Conservation (phyloP, 2,329 filamentous ascomycete species). For the Ceratocystis papillata region DNA sequence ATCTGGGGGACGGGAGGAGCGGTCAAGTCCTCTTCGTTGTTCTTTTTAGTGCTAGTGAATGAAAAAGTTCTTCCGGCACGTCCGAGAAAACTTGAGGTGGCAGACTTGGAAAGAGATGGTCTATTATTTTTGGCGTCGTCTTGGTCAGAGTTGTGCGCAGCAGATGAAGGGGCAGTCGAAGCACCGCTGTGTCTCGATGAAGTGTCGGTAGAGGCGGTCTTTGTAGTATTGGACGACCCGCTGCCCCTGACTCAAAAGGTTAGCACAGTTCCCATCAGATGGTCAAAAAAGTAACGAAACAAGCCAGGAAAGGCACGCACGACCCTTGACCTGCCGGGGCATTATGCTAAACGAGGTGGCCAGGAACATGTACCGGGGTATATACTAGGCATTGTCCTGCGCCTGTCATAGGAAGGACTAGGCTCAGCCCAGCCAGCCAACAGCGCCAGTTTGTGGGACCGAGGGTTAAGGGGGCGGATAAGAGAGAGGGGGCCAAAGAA, state of each 20-base stretch:
- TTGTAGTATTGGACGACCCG: constrained; percentile 50
- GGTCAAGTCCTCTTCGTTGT: constrained; percentile 17
- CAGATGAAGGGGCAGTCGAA: constrained; percentile 51
- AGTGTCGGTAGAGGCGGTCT: constrained; percentile 48
- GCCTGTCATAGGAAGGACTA: constrained; percentile 12
- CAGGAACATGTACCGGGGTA: constrained; percentile 18
- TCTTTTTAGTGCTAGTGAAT: constrained; percentile 47
- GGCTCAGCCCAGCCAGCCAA: not conserved
- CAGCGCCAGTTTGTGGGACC: constrained; percentile 4
- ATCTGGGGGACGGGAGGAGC: constrained; percentile 31
- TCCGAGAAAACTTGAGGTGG: constrained; percentile 43
- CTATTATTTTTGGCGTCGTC: constrained; percentile 25
- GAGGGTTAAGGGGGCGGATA: constrained; percentile 6
- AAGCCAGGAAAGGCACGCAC: constrained; percentile 15
- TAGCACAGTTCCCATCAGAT: constrained; percentile 16
- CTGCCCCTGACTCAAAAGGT: constrained; percentile 26
- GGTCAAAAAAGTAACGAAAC: constrained; percentile 18
- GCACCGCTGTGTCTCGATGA: constrained; percentile 52
- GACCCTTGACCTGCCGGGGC: constrained; percentile 8
- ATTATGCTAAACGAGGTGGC: constrained; percentile 17
- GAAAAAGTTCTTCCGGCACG: constrained; percentile 50
- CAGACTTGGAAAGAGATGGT: constrained; percentile 38
- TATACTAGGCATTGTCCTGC: constrained; percentile 7
- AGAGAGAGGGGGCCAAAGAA: constrained; percentile 14
- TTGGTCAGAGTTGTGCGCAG: constrained; percentile 30